A percentile compares a stretch with the other conserved stretches of the same genome.
Evolutionary conservation across 2,329 filamentous ascomycete species (phyloP).

Genomic region (Phialocephala subalpina): DNA sequence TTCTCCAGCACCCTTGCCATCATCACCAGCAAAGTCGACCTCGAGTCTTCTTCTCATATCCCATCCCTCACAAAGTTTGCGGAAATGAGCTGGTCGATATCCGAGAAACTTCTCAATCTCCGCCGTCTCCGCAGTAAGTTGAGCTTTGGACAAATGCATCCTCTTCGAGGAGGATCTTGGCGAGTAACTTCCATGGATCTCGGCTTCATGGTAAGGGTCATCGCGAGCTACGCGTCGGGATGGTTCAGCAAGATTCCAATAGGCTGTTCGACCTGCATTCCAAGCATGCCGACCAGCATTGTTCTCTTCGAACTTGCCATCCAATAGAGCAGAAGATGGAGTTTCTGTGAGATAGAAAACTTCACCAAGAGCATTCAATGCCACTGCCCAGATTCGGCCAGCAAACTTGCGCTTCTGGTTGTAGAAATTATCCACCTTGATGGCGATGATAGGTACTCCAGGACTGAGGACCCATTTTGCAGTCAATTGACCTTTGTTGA

Average conservation of each 20-base stretch:
- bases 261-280: conserved; percentile 79
- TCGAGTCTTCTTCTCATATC: conserved; percentile 88
- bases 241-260: conserved; percentile 82
- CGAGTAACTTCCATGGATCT: conserved; percentile 77
- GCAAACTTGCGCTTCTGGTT: conserved; percentile 73
- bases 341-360: conserved; percentile 83
- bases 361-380: conserved; percentile 93
- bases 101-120: conserved; percentile 82
- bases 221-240: conserved; percentile 76
- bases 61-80: conserved; percentile 82
- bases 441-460: conserved; percentile 87
- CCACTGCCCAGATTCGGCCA: conserved; percentile 86
- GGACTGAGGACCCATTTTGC: conserved; percentile 91
- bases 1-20: conserved; percentile 80
- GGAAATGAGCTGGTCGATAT: conserved; percentile 80
- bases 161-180: conserved; percentile 79
- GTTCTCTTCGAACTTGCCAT: conserved; percentile 53
- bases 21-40: conserved; percentile 88
- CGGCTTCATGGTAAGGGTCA: conserved; percentile 76
- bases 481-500: conserved; percentile 79
- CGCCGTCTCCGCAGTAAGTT: conserved; percentile 77
- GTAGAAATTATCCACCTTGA: conserved; percentile 86
- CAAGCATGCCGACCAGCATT: conserved; percentile 75
- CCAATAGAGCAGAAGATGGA: conserved; percentile 62
- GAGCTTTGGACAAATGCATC: conserved; percentile 74